Evolutionary conservation across 2,329 filamentous ascomycete species (phyloP).

Genomic region (Cordyceps javanica): DNA sequence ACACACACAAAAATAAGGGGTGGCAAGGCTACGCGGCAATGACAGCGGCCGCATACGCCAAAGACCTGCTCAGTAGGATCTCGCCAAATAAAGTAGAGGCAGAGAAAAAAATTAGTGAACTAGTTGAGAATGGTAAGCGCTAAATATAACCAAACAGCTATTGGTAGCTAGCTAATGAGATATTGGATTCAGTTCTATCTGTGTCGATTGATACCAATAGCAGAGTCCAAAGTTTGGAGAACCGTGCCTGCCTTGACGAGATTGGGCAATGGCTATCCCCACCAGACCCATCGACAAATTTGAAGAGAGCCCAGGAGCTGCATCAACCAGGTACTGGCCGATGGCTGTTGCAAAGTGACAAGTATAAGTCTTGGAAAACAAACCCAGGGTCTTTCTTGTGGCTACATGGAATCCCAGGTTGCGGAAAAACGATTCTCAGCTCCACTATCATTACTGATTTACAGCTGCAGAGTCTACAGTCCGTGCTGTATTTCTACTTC

Average conservation of each 20-base stretch:
- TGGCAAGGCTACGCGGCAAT: slow-evolving; percentile 21
- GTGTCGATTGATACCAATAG: no score
- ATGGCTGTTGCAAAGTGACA: neutral
- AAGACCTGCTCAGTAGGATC: slow-evolving; percentile 13
- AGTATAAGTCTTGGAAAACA: slow-evolving; percentile 6
- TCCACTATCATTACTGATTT: neutral
- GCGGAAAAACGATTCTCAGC: slow-evolving; percentile 1
- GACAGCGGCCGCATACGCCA: slow-evolving; percentile 20
- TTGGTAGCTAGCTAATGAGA: no score
- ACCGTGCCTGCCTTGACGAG: no score
- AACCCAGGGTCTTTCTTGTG: neutral
- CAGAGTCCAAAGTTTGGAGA: no score
- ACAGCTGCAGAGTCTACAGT: no score
- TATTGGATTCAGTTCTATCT: no score
- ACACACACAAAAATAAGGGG: slow-evolving; percentile 21
- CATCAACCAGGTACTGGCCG: neutral
- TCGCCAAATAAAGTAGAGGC: no score
- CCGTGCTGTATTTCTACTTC: slow-evolving; percentile 7
- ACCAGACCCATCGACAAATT: neutral
- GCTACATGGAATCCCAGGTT: neutral
- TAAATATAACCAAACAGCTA: no score
- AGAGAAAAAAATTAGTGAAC: no score
- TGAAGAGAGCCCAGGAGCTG: neutral
- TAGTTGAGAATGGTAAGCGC: no score
- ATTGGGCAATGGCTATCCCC: slow-evolving; percentile 10